These are phyloP conservation scores for Diophrys appendiculata DNA, from an alignment of 73 alveolate genomes.

Conservation along the genomic window DNA sequence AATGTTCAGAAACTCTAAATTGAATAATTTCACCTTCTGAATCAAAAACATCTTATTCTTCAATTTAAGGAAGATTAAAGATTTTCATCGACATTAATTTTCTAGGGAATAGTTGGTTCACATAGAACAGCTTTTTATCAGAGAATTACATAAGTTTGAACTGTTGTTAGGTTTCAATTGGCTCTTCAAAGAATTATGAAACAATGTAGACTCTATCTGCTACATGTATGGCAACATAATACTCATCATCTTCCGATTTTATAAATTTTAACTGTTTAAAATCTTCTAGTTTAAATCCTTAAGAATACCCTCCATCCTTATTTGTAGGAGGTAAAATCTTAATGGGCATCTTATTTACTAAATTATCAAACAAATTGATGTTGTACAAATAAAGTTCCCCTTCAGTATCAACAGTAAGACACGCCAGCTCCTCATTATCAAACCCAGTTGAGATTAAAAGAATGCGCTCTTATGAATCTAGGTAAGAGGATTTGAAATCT, in stretches of 20 bases:
- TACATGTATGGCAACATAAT: not conserved
- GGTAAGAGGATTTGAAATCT: not conserved
- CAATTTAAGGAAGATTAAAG: not conserved
- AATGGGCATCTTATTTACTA: too few relatives aligned
- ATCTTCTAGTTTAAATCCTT: not conserved
- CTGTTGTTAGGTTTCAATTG: not conserved
- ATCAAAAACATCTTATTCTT: not conserved
- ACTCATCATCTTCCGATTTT: not conserved
- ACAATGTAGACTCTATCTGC: not conserved
- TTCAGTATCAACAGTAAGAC: not conserved
- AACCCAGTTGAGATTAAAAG: not conserved
- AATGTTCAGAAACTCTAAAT: not conserved
- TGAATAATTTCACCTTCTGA: not conserved
- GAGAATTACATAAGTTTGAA: too few relatives aligned
- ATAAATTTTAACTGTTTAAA: too few relatives aligned
- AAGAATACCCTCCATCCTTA: not conserved
- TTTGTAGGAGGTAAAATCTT: not conserved
- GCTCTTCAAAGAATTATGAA: not conserved
- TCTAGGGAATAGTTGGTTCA: not conserved
- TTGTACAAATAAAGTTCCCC: not conserved
- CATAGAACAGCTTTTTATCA: not conserved
- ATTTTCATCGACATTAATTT: not conserved
- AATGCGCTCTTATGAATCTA: not conserved
- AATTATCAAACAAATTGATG: not conserved
- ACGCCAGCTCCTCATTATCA: not conserved